Conservation (phyloP, 257 asterid genomes). For the Solanum paucissectum region DNA sequence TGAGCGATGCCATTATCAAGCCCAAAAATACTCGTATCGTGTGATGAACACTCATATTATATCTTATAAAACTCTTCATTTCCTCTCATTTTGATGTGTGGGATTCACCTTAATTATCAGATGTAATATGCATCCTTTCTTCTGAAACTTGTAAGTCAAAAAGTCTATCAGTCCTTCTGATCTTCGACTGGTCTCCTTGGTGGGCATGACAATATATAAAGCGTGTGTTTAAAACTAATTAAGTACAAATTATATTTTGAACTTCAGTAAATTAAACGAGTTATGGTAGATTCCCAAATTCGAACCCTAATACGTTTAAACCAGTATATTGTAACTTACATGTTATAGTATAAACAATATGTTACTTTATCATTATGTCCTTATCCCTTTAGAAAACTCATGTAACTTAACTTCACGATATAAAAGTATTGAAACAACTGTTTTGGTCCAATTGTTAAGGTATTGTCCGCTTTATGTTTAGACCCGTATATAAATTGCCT, state of each 20-base stretch:
- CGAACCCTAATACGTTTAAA: neutral
- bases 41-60: neutral
- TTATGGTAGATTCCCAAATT: neutral
- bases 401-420: neutral
- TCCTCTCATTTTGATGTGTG: neutral
- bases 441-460: neutral
- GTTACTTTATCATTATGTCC: too few species aligned
- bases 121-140: neutral
- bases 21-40: neutral
- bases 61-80: neutral
- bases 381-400: too few species aligned
- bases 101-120: neutral
- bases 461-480: neutral
- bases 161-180: neutral
- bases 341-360: too few species aligned
- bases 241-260: neutral
- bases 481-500: rapidly evolving
- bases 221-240: neutral
- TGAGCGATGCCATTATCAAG: neutral
- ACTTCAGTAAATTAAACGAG: neutral
- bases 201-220: neutral
- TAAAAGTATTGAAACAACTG: neutral
- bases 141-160: neutral
- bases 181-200: neutral
- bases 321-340: neutral